Evolutionary conservation across 371 early-diverging fungal genomes (phyloP).

Genomic region (Choanephora cucurbitarum): DNA sequence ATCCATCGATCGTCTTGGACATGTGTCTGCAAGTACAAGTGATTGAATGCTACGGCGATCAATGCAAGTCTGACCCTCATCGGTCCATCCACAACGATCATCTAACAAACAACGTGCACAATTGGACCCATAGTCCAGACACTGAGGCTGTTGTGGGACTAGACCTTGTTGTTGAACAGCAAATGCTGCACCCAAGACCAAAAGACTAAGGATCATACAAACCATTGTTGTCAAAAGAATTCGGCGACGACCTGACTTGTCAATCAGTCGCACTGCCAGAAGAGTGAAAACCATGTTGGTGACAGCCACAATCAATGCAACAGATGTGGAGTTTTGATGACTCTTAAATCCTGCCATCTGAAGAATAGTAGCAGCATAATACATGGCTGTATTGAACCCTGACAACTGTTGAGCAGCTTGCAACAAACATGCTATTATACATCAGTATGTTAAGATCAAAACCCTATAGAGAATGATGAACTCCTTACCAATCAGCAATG

Average conservation of each 20-base stretch:
- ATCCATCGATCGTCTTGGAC: slow-evolving; percentile 28
- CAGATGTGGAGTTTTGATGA: slow-evolving; percentile 51
- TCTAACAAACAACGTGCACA: slow-evolving; percentile 69
- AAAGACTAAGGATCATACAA: slow-evolving; percentile 52
- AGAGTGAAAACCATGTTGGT: slow-evolving; percentile 58
- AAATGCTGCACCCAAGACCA: slow-evolving; percentile 55
- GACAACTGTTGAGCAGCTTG: slow-evolving; percentile 63
- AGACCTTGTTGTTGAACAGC: slow-evolving; percentile 55
- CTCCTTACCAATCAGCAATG: slow-evolving; percentile 48
- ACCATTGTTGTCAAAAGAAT: slow-evolving; percentile 57
- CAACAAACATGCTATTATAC: slow-evolving; percentile 45
- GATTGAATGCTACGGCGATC: slow-evolving; percentile 6
- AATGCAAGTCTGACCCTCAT: slow-evolving; percentile 16
- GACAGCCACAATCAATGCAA: slow-evolving; percentile 56
- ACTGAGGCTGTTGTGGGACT: slow-evolving; percentile 43
- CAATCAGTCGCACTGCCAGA: slow-evolving; percentile 57
- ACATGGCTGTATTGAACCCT: slow-evolving; percentile 70
- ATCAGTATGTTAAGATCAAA: too few species aligned
- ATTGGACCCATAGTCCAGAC: slow-evolving; percentile 46
- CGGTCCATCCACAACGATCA: slow-evolving; percentile 53
- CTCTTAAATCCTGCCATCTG: slow-evolving; percentile 62
- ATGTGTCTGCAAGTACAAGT: slow-evolving; percentile 19
- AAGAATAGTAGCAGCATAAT: slow-evolving; percentile 64
- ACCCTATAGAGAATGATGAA: too few species aligned
- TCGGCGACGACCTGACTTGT: slow-evolving; percentile 54